Conservation (phyloP, 768 basidiomycete genomes). For the Pholiota microspora region DNA sequence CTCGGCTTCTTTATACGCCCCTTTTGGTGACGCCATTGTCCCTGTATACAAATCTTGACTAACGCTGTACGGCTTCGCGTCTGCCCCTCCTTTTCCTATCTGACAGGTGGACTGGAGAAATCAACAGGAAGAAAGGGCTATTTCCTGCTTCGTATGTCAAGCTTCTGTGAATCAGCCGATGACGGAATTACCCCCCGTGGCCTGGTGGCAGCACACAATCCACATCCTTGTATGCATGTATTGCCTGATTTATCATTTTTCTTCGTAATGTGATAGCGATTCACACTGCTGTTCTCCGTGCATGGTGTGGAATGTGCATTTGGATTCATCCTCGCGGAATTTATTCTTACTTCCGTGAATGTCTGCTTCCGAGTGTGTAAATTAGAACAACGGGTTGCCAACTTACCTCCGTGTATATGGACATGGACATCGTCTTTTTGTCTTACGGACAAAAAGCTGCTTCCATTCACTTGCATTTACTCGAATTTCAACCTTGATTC, state of each 20-base stretch:
- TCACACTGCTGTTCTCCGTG: background rate
- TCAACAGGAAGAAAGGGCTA: slow-evolving; percentile 55
- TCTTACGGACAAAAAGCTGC: background rate
- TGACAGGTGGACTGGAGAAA: slow-evolving; percentile 66
- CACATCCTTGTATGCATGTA: background rate
- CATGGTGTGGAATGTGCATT: background rate
- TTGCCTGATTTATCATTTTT: background rate
- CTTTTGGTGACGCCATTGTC: background rate
- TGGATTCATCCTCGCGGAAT: background rate
- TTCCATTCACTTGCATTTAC: background rate
- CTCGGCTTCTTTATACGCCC: slow-evolving; percentile 1
- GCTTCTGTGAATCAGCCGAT: slow-evolving; percentile 17
- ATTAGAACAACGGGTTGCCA: background rate
- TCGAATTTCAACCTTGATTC: background rate
- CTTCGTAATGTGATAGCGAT: background rate
- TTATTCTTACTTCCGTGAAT: background rate
- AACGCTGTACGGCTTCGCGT: slow-evolving; percentile 7
- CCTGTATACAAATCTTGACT: slow-evolving; percentile 1
- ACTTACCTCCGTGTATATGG: background rate
- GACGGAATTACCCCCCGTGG: slow-evolving; percentile 12
- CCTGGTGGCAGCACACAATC: background rate
- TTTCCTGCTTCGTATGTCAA: slow-evolving; percentile 73
- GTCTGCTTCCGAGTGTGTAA: background rate
- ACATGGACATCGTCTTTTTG: background rate
- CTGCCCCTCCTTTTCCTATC: slow-evolving; percentile 12